These are phyloP conservation scores for Neoboletus magnificus DNA, from an alignment of 768 basidiomycete genomes.

Conservation along the genomic window DNA sequence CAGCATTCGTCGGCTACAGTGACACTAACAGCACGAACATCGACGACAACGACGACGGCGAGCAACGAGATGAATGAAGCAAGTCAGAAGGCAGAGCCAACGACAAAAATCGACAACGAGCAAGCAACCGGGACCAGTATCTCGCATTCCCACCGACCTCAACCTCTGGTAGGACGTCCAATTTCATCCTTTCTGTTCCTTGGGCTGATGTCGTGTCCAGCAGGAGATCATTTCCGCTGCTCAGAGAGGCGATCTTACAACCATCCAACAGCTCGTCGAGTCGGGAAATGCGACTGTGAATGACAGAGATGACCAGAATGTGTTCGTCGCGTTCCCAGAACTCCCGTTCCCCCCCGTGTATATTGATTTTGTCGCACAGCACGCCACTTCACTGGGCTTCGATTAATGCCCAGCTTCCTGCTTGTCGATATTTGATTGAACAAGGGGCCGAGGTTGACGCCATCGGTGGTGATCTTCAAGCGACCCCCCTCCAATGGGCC, in stretches of 20 bases:
- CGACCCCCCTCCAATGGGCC: slow-evolving; percentile 98
- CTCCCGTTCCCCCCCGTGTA: not conserved
- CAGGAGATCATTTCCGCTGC: slow-evolving; percentile 78
- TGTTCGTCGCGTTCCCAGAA: slow-evolving; percentile 34
- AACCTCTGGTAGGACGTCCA: slow-evolving; percentile 20
- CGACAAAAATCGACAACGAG: slow-evolving; percentile 25
- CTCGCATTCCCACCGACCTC: slow-evolving; percentile 19
- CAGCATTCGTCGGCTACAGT: not conserved
- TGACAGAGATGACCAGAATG: slow-evolving; percentile 85
- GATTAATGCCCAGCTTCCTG: slow-evolving; percentile 91
- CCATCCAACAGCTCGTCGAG: slow-evolving; percentile 63
- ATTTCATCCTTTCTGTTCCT: not conserved
- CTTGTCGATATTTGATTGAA: slow-evolving; percentile 83
- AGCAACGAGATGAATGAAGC: slow-evolving; percentile 32
- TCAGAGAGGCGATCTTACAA: slow-evolving; percentile 76
- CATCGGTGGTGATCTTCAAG: slow-evolving; percentile 88
- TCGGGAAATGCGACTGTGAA: slow-evolving; percentile 68
- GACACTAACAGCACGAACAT: not conserved
- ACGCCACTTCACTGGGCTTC: slow-evolving; percentile 98
- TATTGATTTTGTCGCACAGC: slow-evolving; percentile 16
- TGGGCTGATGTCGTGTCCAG: slow-evolving; percentile 18
- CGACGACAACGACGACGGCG: slow-evolving; percentile 16
- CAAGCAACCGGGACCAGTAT: slow-evolving; percentile 30
- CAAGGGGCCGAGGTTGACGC: slow-evolving; percentile 95
- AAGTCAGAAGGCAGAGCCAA: slow-evolving; percentile 28